Conservation (phyloP, 352 stramenopile genomes). For the Phytophthora litchii region DNA sequence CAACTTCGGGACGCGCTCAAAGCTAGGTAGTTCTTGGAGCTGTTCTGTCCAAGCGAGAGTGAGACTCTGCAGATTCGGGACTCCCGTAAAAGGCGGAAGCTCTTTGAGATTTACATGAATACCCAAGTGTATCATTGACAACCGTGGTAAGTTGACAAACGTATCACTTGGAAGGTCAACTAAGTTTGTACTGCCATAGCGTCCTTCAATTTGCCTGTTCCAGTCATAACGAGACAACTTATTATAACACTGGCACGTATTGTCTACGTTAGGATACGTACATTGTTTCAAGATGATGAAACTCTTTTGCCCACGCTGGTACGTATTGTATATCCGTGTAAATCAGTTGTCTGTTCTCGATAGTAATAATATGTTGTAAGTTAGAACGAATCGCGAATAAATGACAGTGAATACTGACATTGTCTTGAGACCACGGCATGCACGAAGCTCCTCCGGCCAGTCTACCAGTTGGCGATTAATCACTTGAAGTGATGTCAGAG, state of each 20-base stretch:
- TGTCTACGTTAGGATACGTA: conserved; percentile 7
- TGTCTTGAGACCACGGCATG: conserved; percentile 15
- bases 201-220: conserved; percentile 16
- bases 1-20: conserved; percentile 19
- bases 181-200: conserved; percentile 2
- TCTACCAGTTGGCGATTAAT: conserved; percentile 29
- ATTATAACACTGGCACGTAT: background rate
- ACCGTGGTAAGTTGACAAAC: conserved; percentile 9
- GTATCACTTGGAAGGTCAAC: background rate
- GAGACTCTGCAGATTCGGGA: conserved; percentile 10
- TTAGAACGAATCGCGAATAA: too few relatives aligned
- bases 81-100: conserved; percentile 1
- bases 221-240: background rate
- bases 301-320: conserved; percentile 18
- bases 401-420: conserved; percentile 21
- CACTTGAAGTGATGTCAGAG: conserved; percentile 27
- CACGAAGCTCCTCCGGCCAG: conserved; percentile 27
- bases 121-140: conserved; percentile 8
- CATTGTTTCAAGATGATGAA: conserved; percentile 29
- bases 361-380: background rate
- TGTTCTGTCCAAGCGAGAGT: conserved; percentile 26
- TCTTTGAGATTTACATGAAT: conserved; percentile 4
- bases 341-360: conserved; percentile 2
- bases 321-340: conserved; percentile 24
- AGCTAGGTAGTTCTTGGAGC: conserved; percentile 21